Evolutionary conservation across 106 monocot genomes (phyloP).

Genomic region (Iris macrosiphon): DNA sequence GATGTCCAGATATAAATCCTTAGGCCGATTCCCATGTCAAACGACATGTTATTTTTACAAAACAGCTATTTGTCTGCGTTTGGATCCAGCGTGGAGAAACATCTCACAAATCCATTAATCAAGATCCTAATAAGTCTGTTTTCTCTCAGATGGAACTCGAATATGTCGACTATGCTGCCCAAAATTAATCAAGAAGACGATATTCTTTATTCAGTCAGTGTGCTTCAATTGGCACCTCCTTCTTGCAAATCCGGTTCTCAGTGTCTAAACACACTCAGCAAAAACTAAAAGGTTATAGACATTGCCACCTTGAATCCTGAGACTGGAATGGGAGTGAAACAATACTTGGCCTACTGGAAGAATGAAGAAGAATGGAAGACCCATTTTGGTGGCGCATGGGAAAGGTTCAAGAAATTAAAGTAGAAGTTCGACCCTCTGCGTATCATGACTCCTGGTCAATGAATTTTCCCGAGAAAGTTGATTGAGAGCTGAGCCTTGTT

Average conservation of each 20-base stretch:
- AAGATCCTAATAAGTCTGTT: background rate
- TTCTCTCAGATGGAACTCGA: conserved; percentile 22
- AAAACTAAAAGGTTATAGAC: conserved; percentile 27
- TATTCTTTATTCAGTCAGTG: conserved; percentile 14
- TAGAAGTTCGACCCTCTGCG: conserved; percentile 34
- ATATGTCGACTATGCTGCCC: conserved; percentile 22
- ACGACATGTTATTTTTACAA: too few relatives aligned
- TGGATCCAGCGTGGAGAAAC: too few relatives aligned
- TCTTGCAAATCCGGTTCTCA: conserved; percentile 3
- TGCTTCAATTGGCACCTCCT: conserved; percentile 24
- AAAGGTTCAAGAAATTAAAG: conserved; percentile 15
- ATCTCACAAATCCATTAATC: too few relatives aligned
- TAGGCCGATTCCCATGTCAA: too few relatives aligned
- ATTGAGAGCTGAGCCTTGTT: background rate
- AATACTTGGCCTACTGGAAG: conserved; percentile 21
- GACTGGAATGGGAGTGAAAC: conserved; percentile 12
- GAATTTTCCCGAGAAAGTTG: conserved; percentile 21
- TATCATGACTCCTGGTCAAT: conserved; percentile 27
- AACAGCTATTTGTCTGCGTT: too few relatives aligned
- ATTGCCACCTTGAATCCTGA: conserved; percentile 8
- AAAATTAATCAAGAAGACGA: background rate
- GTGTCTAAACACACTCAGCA: conserved; percentile 9
- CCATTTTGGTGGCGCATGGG: conserved; percentile 11
- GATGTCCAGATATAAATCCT: too few relatives aligned
- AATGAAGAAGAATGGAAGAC: conserved; percentile 18